Conservation (phyloP, 108 stramenopile species). For the Poteriospumella lacustris region DNA sequence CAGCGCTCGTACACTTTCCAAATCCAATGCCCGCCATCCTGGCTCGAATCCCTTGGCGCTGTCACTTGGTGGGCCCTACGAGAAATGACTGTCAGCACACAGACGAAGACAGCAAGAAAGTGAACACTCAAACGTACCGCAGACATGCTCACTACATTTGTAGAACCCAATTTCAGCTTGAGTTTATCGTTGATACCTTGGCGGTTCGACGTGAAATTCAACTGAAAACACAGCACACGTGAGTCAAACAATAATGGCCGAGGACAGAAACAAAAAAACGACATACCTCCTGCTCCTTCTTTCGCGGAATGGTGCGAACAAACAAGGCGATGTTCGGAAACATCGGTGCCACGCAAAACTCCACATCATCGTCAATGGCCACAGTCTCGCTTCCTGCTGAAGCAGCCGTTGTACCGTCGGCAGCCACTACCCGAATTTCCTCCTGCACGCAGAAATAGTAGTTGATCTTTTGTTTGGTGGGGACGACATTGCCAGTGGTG, state of each 20-base stretch:
- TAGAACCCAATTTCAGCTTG: background rate
- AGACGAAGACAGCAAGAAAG: background rate
- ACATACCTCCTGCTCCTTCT: too few relatives aligned
- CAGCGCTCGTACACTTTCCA: too few relatives aligned
- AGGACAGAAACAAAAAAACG: background rate
- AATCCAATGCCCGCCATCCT: background rate
- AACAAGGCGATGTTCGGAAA: too few relatives aligned
- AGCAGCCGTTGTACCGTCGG: too few relatives aligned
- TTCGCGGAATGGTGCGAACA: too few relatives aligned
- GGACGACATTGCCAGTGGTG: too few relatives aligned
- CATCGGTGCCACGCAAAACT: too few relatives aligned
- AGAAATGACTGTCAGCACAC: background rate
- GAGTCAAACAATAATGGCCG: background rate
- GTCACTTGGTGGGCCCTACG: constrained; percentile 15
- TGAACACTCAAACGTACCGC: background rate
- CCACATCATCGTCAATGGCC: too few relatives aligned
- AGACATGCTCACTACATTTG: constrained; percentile 1
- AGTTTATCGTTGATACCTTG: background rate
- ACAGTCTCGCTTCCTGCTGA: too few relatives aligned
- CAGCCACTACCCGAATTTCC: too few relatives aligned
- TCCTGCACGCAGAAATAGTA: too few relatives aligned
- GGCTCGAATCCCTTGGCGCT: background rate
- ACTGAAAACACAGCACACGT: background rate
- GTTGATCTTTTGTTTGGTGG: too few relatives aligned
- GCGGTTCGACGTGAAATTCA: background rate